Conservation (phyloP, 1,284 basidiomycete genomes). For the Fomitopsis betulina region DNA sequence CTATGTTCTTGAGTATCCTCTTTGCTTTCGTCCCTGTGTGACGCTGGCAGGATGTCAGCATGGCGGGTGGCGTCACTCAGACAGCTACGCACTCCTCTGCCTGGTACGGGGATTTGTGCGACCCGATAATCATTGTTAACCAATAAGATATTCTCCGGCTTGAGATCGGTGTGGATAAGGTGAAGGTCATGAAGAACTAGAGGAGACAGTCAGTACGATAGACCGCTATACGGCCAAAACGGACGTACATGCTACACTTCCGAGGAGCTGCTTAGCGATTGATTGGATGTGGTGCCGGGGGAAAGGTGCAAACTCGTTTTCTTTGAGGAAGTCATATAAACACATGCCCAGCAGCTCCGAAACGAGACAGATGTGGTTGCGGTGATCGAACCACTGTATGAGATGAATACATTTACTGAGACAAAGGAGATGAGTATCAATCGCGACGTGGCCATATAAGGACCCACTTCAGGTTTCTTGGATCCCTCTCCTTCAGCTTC, state of each 20-base stretch:
- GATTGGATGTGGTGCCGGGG: slow-evolving; percentile 94
- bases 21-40: slow-evolving; percentile 58
- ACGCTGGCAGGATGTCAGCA: slow-evolving; percentile 37
- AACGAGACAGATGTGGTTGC: slow-evolving; percentile 97
- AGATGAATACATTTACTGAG: slow-evolving; percentile 96
- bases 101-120: slow-evolving; percentile 50
- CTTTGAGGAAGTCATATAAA: slow-evolving; percentile 98
- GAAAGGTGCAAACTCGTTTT: slow-evolving; percentile 96
- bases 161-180: slow-evolving; percentile 97
- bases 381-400: slow-evolving; percentile 92
- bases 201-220: slow-evolving; percentile 3
- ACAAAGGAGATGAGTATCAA: neutral
- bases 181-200: slow-evolving; percentile 89
- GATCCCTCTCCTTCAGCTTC: slow-evolving; percentile 88
- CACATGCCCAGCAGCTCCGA: slow-evolving; percentile 96
- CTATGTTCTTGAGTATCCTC: slow-evolving; percentile 80
- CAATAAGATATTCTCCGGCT: slow-evolving; percentile 97
- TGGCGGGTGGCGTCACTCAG: neutral
- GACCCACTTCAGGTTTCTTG: slow-evolving; percentile 82
- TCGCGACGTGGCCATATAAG: slow-evolving; percentile 4
- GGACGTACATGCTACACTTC: slow-evolving; percentile 90
- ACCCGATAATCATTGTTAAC: slow-evolving; percentile 79
- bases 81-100: slow-evolving; percentile 42
- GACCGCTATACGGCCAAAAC: neutral
- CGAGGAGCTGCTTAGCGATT: slow-evolving; percentile 90